Evolutionary conservation across 768 basidiomycete species (phyloP).

Genomic region (Boletus huronensis): DNA sequence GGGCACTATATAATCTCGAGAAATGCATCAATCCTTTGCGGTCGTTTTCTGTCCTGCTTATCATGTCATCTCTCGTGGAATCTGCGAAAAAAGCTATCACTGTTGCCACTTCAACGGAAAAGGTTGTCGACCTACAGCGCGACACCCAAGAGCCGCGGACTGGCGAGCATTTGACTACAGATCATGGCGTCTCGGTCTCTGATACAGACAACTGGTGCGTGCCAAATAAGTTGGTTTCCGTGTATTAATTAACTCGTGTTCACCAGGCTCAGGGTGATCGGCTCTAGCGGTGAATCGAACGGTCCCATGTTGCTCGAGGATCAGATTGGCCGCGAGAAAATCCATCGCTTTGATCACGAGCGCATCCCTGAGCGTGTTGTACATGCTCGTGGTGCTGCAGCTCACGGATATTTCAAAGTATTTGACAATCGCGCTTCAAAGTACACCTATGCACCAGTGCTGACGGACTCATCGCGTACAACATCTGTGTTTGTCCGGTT

Average conservation of each 20-base stretch:
- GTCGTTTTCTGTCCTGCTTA: background rate
- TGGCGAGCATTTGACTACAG: slow-evolving; percentile 47
- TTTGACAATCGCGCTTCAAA: slow-evolving; percentile 64
- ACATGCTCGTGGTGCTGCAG: slow-evolving; percentile 68
- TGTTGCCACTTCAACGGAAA: slow-evolving; percentile 11
- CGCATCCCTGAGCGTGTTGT: slow-evolving; percentile 86
- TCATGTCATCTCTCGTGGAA: slow-evolving; percentile 16
- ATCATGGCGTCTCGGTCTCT: slow-evolving; percentile 54
- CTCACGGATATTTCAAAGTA: slow-evolving; percentile 82
- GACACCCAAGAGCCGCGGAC: slow-evolving; percentile 23
- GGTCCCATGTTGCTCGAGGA: slow-evolving; percentile 82
- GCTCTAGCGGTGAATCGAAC: slow-evolving; percentile 39
- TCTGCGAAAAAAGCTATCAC: slow-evolving; percentile 15
- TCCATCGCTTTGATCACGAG: slow-evolving; percentile 81
- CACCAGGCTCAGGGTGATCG: slow-evolving; percentile 50
- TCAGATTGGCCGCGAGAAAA: slow-evolving; percentile 70
- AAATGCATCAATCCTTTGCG: background rate
- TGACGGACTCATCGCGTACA: slow-evolving; percentile 67
- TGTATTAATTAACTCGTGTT: slow-evolving; percentile 3
- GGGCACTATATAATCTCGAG: slow-evolving; percentile 6
- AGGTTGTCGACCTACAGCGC: slow-evolving; percentile 23
- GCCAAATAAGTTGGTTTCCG: background rate
- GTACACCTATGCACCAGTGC: slow-evolving; percentile 63
- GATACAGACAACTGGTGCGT: slow-evolving; percentile 65
- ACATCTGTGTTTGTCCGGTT: slow-evolving; percentile 84